Conservation (phyloP, 768 basidiomycete species). For the Exidia glandulosa region DNA sequence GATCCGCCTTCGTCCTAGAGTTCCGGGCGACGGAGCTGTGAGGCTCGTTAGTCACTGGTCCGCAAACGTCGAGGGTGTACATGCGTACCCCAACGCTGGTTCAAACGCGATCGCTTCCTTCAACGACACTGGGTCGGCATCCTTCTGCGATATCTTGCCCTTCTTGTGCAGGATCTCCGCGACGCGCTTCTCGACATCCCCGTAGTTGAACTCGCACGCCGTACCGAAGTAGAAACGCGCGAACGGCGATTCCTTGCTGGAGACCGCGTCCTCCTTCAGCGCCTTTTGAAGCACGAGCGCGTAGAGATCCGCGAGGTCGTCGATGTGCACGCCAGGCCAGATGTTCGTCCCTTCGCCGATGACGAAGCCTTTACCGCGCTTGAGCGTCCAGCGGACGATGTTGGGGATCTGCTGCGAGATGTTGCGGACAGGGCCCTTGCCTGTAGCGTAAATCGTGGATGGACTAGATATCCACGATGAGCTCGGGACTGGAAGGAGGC, state of each 20-base stretch:
- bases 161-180: slow-evolving; percentile 5
- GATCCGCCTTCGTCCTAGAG: neutral
- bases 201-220: slow-evolving; percentile 1
- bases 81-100: neutral
- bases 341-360: slow-evolving; percentile 5
- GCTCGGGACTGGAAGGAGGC: too few species aligned
- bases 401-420: neutral
- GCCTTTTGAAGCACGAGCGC: slow-evolving; percentile 2
- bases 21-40: neutral
- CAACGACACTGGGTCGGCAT: slow-evolving; percentile 1
- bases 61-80: neutral
- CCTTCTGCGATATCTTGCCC: slow-evolving; percentile 1
- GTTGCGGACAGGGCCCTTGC: slow-evolving; percentile 1
- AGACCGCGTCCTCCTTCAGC: neutral
- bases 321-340: slow-evolving; percentile 5
- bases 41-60: neutral
- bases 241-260: neutral
- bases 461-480: too few species aligned
- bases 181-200: slow-evolving; percentile 4
- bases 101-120: neutral
- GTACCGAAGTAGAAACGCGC: slow-evolving; percentile 6
- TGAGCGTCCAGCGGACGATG: neutral
- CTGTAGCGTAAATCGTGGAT: slow-evolving; percentile 5
- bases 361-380: slow-evolving; percentile 3
- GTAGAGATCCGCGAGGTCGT: slow-evolving; percentile 7